A percentile compares a stretch with the other conserved stretches of the same genome.
Conservation (phyloP, 345 rosid genomes). For the Citrus trifoliata region DNA sequence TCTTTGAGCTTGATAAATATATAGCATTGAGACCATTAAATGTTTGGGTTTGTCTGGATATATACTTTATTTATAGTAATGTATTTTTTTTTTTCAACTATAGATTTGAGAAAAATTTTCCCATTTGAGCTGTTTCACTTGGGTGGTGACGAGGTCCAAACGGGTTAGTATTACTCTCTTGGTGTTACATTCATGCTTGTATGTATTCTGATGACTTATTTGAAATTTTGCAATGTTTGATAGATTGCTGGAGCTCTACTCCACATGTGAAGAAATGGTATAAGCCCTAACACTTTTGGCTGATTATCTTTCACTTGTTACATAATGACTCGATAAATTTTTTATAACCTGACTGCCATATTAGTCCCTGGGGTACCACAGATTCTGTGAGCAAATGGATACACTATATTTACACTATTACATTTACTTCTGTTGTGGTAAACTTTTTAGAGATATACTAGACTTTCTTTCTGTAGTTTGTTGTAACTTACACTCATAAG, state of each 20-base stretch:
- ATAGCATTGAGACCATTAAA: not conserved
- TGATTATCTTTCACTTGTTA: not conserved
- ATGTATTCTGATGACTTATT: slow-evolving; percentile 5
- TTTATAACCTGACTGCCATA: not conserved
- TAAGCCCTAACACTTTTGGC: slow-evolving; percentile 14
- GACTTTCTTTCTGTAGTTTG: not conserved
- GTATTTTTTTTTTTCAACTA: not conserved
- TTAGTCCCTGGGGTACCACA: not conserved
- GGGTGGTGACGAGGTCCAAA: slow-evolving; percentile 97
- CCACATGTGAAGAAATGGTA: slow-evolving; percentile 83
- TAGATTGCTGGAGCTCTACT: slow-evolving; percentile 86
- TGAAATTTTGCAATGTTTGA: slow-evolving; percentile 22
- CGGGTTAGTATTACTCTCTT: slow-evolving; percentile 45
- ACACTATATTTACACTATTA: not conserved
- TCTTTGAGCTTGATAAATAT: not conserved
- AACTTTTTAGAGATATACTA: not conserved
- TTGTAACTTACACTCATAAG: not conserved
- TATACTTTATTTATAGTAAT: not conserved
- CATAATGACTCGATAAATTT: not conserved
- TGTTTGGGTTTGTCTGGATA: not conserved
- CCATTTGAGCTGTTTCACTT: slow-evolving; percentile 95
- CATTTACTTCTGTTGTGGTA: not conserved
- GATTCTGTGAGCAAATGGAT: not conserved
- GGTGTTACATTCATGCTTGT: slow-evolving; percentile 5
- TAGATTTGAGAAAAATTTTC: slow-evolving; percentile 87